Evolutionary conservation across 2,329 filamentous ascomycete species (phyloP).

Genomic region (Penicillium nordicum): DNA sequence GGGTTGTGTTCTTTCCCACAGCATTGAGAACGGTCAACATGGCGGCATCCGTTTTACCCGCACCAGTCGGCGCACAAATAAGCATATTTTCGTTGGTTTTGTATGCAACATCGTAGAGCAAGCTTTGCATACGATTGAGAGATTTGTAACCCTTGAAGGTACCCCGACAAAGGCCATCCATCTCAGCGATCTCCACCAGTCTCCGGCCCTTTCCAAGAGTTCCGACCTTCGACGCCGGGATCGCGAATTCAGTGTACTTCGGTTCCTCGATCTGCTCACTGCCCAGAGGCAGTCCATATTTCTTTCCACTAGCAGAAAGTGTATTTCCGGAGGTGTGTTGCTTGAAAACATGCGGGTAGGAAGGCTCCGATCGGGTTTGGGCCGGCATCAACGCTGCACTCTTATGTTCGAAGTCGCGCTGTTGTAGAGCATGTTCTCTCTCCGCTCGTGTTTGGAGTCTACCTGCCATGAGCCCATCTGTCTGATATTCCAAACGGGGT

Average conservation of each 20-base stretch:
- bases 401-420: slow-evolving; percentile 80
- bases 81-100: slow-evolving; percentile 98
- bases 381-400: slow-evolving; percentile 65
- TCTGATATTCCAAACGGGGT: slow-evolving; percentile 32
- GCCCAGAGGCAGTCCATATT: slow-evolving; percentile 76
- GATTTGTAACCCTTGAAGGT: slow-evolving; percentile 93
- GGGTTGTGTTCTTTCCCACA: slow-evolving; percentile 77
- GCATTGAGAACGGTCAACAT: slow-evolving; percentile 94
- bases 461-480: slow-evolving; percentile 47
- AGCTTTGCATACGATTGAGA: slow-evolving; percentile 95
- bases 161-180: slow-evolving; percentile 84
- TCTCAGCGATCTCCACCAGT: slow-evolving; percentile 71
- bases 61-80: slow-evolving; percentile 95
- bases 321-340: slow-evolving; percentile 80
- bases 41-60: slow-evolving; percentile 96
- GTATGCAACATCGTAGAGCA: slow-evolving; percentile 93
- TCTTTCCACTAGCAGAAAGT: slow-evolving; percentile 72
- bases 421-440: slow-evolving; percentile 71
- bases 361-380: slow-evolving; percentile 65
- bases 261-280: slow-evolving; percentile 67
- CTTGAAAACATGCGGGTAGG: slow-evolving; percentile 94
- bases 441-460: slow-evolving; percentile 71
- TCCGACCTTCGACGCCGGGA: slow-evolving; percentile 79
- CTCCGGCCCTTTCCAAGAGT: slow-evolving; percentile 68
- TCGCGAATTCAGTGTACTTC: slow-evolving; percentile 83